Base-by-base conservation (phyloP, 306 rosid genomes). In the Medicago truncatula region DNA sequence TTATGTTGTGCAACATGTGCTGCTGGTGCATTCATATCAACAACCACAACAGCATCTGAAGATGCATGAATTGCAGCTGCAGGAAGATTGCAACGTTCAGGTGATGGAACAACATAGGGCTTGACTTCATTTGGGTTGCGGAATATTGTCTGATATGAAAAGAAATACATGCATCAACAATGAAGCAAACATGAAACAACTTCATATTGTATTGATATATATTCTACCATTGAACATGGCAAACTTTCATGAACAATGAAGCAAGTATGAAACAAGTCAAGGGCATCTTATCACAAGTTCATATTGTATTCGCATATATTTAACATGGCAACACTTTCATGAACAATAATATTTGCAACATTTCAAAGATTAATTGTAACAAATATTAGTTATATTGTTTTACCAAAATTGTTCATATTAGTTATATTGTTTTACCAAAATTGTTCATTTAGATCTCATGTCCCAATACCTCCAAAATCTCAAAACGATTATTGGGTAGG, bases 31-130 rank as follows among this genome's bases (percentile, higher is more conserved):
- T 92, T 86, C 74, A 85, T 77, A 81, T 90, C 97, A 69, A 92
- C 98, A 75, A 92, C 79, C 69, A 90, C 90, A 47, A 96, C 91
- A 25, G 83, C 79, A 82, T 96, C 97, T 67, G 99, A 83, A 63
- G 97, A 89, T 63, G 97, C 98, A 64, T 84, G 93, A 83, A 95
- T 87, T 17, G 93, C 92, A 65, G 97, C 87, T 1, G 99, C 99
- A 71, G 99, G 99, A 76, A 95, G 88, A 88, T 92, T 95, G 92
- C 98, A 90, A 81, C 87, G 97, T 62, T 95, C 98, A 21, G 99
- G 87, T 20, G 87, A 70, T 31, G 92, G 92, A 89, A 95, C 97
- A 70, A 83, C 66, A 83, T 95, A 95, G 49, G 96, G 89, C 81
- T 89, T 89, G 90, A 95, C 89, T 86, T 82, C 92, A 78, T 85